Evolutionary conservation across 192 early-diverging fungal genomes (phyloP), one percentile per base, ranked within the genome.

Genomic region (Geranomyces variabilis): DNA sequence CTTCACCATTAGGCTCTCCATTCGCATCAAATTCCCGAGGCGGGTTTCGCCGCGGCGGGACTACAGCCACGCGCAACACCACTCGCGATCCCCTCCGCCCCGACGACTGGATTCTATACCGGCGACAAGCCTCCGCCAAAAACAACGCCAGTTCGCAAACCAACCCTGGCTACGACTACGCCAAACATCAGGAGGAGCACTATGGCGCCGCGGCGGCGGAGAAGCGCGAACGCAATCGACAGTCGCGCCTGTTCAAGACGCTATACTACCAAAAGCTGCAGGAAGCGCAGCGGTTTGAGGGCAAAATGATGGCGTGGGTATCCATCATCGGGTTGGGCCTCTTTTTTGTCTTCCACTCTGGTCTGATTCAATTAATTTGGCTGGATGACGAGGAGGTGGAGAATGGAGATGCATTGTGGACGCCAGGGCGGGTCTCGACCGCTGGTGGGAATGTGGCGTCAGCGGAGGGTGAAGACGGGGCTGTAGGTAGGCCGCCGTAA

Each of bases 71-170:
- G 10, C 36, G 36, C 36, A 67, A 31, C 63, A 59, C 36, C 30
- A 33, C 63, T 26, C 45, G 68, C 29, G 76, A 78, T 19, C 34
- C 45, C 21, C 34, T 83, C 15, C 28, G 60, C 21, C 79, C 82
- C 5, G 79, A 83, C 48, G 82, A 83, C 51, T 83, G 82, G 82
- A 79, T 83, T 19, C 63, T 81, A 10, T 75, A 71, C 51, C 51
- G 82, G 1, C 67, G 66, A 26, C 46, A 55, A 55, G 51, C 51
- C 6, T n/a, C 51, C 51, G 26, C 19, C 26, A n/a, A 61, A 22
- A 64, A 24, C 36, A 22, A 22, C 41, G 10, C 21, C 63, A 9
- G 69, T 66, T 6, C 22, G 57, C 24, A 79, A 76, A 7, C 77
- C 75, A 36, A 77, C 77, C 58, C 80, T 75, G 82, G 75, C 76